phyloP scores from a whole-genome alignment of 371 early-diverging fungal species.

The Mortierella sp. region DNA sequence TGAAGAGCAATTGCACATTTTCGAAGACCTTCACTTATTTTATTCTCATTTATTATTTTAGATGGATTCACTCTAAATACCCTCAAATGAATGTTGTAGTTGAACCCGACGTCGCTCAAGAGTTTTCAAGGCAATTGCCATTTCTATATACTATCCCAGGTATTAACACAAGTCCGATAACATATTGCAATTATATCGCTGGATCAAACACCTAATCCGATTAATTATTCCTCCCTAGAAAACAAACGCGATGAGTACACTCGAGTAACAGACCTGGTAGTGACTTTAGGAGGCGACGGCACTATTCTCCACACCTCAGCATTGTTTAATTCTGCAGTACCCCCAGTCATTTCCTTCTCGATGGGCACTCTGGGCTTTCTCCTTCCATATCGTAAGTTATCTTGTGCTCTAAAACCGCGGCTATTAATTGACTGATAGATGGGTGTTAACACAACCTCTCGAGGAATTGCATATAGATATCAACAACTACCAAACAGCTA shows the following conservation, averaged over 20 bases:
- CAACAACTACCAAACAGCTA: constrained; percentile 66
- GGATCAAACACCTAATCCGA: not conserved
- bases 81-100: constrained; percentile 77
- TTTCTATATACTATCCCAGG: constrained; percentile 73
- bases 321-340: constrained; percentile 82
- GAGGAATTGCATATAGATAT: constrained; percentile 69
- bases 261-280: constrained; percentile 83
- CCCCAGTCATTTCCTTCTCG: constrained; percentile 93
- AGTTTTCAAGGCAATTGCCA: constrained; percentile 64
- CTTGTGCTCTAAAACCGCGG: not conserved
- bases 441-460: constrained; percentile 59
- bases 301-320: constrained; percentile 93
- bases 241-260: constrained; percentile 63
- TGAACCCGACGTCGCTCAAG: constrained; percentile 72
- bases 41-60: no score
- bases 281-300: constrained; percentile 97
- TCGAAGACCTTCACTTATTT: not conserved
- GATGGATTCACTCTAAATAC: constrained; percentile 73
- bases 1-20: not conserved
- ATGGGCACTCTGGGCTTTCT: constrained; percentile 95
- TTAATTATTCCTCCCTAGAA: constrained; percentile 14
- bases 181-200: not conserved
- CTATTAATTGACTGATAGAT: not conserved
- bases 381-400: constrained; percentile 77
- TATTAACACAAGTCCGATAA: constrained; percentile 17